Base-by-base conservation (phyloP, 305 asterid genomes). In the Fraxinus velutina region DNA sequence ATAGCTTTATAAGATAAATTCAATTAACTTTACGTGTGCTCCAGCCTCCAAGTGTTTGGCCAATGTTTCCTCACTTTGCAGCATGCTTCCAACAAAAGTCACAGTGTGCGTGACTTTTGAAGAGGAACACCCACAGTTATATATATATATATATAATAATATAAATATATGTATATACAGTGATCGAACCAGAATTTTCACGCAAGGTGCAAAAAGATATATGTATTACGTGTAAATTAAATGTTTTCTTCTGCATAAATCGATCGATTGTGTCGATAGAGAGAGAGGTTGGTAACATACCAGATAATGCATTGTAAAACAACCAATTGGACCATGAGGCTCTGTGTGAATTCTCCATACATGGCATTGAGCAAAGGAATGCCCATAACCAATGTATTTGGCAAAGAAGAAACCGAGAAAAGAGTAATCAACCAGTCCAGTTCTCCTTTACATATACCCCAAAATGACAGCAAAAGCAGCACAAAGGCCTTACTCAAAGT, bases 221-320 rank as follows among this genome's bases (percentile, higher is more conserved):
- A 52, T 52, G 62, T 52, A 44, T 44, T 44, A 2, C 50, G n/a
- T 42, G 50, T 42, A 42, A 42, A 42, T 42, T 10, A 24, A 24
- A 24, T 24, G 27, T 24, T 24, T 24, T 24, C 27, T 15, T 50
- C 60, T 50, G 15, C 60, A 50, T 50, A 50, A 50, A 50, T 50
- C 21, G 57, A 47, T 47, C 57, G 57, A 47, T 47, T 47, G 50
- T 47, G 57, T 3, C 57, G 60, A 50, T 50, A 55, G 68, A 62
- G 50, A 62, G 50, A 17, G 68, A 9, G 7, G 19, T 39, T 15
- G 39, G 9, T 22, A 42, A 5, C 84, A 0, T 81, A 92, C 95
- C 97, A 93, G 32, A 93, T 88, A 71, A 92, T 89, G 91, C 97
- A 90, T 81, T 93, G 97, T 44, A 93, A 94, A 12, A 93, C 92